Conservation (phyloP, 2,329 filamentous ascomycete genomes). For the Chaetomium globosum region DNA sequence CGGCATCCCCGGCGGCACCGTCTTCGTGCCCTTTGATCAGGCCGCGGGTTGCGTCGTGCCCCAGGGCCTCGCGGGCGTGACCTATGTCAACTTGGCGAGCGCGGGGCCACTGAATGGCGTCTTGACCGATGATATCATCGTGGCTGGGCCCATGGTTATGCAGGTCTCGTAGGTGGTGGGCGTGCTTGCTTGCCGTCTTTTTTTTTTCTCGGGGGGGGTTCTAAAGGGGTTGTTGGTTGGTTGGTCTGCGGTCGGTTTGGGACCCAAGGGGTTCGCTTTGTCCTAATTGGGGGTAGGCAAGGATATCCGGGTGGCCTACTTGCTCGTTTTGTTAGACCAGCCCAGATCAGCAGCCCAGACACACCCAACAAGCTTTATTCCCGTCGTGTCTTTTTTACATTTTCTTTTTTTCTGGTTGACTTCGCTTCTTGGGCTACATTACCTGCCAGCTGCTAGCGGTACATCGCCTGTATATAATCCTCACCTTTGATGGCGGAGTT, state of each 20-base stretch:
- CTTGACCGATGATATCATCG: slow-evolving; percentile 63
- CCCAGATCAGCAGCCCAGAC: slow-evolving; percentile 18
- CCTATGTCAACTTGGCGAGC: slow-evolving; percentile 68
- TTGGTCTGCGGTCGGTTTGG: background rate
- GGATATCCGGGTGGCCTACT: too few species aligned
- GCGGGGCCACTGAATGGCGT: slow-evolving; percentile 52
- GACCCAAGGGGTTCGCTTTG: too few species aligned
- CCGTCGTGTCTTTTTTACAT: background rate
- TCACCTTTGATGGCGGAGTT: background rate
- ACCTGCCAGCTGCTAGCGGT: background rate
- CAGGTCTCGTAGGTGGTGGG: slow-evolving; percentile 49
- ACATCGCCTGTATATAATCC: slow-evolving; percentile 19
- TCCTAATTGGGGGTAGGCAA: too few species aligned
- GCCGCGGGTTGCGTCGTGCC: slow-evolving; percentile 63
- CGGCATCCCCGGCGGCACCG: slow-evolving; percentile 58
- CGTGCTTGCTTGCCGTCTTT: background rate
- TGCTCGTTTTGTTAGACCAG: background rate
- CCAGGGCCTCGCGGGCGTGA: slow-evolving; percentile 62
- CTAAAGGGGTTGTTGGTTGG: background rate
- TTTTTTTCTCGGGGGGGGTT: background rate
- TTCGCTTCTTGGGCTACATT: slow-evolving; percentile 19
- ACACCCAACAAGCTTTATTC: slow-evolving; percentile 12
- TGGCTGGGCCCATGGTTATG: slow-evolving; percentile 67
- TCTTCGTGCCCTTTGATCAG: slow-evolving; percentile 60
- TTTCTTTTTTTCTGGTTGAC: slow-evolving; percentile 13